A percentile compares a stretch with the other conserved stretches of the same genome.
Conservation (phyloP, 768 basidiomycete genomes). For the Calocybe cyanea region DNA sequence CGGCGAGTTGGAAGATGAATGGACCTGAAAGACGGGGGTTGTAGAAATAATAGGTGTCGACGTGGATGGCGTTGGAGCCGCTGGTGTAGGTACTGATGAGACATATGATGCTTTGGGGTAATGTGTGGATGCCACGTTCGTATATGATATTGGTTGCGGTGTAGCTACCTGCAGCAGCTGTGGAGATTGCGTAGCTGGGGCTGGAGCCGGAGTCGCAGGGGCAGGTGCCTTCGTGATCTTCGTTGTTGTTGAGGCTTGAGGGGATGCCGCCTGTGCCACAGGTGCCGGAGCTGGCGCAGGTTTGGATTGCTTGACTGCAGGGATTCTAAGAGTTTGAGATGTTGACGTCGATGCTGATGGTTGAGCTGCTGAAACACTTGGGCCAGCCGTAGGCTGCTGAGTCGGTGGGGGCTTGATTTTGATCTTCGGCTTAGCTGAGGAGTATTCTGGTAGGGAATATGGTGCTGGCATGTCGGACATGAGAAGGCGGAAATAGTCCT, state of each 20-base stretch:
- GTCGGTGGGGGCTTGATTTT: slow-evolving; percentile 60
- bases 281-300: slow-evolving; percentile 18
- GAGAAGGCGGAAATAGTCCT: slow-evolving; percentile 73
- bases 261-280: slow-evolving; percentile 13
- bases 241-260: slow-evolving; percentile 20
- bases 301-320: slow-evolving; percentile 20
- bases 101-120: slow-evolving; percentile 56
- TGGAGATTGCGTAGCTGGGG: slow-evolving; percentile 14
- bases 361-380: slow-evolving; percentile 15
- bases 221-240: too few species aligned
- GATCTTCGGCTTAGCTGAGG: slow-evolving; percentile 56
- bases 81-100: slow-evolving; percentile 24
- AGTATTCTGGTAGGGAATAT: slow-evolving; percentile 59
- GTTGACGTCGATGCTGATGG: slow-evolving; percentile 17
- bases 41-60: slow-evolving; percentile 21
- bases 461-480: slow-evolving; percentile 77
- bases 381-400: slow-evolving; percentile 22
- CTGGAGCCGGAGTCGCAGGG: slow-evolving; percentile 18
- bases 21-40: slow-evolving; percentile 20
- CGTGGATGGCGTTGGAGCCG: slow-evolving; percentile 18
- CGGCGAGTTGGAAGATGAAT: slow-evolving; percentile 35
- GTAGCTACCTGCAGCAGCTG: slow-evolving; percentile 25
- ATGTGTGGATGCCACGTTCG: slow-evolving; percentile 38
- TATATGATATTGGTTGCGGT: slow-evolving; percentile 29
- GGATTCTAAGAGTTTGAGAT: slow-evolving; percentile 35